Percentiles rank a stretch among this genome's conserved stretches.
Conservation (phyloP, 2,329 filamentous ascomycete species). For the Pseudonectria foliicola region DNA sequence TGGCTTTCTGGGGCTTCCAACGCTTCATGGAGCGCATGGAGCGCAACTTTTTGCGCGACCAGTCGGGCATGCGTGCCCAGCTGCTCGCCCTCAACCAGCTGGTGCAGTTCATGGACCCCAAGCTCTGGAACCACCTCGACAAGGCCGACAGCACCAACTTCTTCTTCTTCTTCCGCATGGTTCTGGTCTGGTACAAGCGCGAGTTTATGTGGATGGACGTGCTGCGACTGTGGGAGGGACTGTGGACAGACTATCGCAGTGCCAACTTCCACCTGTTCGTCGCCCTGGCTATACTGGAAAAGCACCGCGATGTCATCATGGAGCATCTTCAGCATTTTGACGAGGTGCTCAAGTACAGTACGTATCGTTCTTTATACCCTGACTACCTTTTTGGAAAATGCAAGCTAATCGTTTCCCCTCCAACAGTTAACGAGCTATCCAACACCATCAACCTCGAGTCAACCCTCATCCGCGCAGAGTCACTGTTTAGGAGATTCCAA, state of each 20-base stretch:
- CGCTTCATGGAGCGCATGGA: slow-evolving; percentile 98
- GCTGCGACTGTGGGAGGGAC: slow-evolving; percentile 78
- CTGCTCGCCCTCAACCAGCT: slow-evolving; percentile 87
- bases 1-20: slow-evolving; percentile 95
- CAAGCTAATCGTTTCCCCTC: slow-evolving; percentile 17
- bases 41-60: slow-evolving; percentile 89
- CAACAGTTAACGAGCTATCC: slow-evolving; percentile 83
- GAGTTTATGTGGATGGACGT: slow-evolving; percentile 90
- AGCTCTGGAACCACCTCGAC: slow-evolving; percentile 84
- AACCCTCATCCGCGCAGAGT: slow-evolving; percentile 80
- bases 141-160: slow-evolving; percentile 94
- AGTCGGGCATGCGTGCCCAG: slow-evolving; percentile 92
- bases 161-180: slow-evolving; percentile 99
- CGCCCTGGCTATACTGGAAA: slow-evolving; percentile 88
- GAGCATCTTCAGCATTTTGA: slow-evolving; percentile 90
- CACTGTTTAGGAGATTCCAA: slow-evolving; percentile 81
- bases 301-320: slow-evolving; percentile 95
- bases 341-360: slow-evolving; percentile 93
- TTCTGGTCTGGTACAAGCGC: slow-evolving; percentile 97
- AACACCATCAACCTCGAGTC: slow-evolving; percentile 85
- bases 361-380: slow-evolving; percentile 23
- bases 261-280: slow-evolving; percentile 93
- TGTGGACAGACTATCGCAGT: slow-evolving; percentile 90
- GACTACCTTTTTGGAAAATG: background rate
- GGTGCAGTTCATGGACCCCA: slow-evolving; percentile 93